These are phyloP conservation scores for Picea mariana DNA, from an alignment of 83 land plant genomes.

Conservation along the genomic window DNA sequence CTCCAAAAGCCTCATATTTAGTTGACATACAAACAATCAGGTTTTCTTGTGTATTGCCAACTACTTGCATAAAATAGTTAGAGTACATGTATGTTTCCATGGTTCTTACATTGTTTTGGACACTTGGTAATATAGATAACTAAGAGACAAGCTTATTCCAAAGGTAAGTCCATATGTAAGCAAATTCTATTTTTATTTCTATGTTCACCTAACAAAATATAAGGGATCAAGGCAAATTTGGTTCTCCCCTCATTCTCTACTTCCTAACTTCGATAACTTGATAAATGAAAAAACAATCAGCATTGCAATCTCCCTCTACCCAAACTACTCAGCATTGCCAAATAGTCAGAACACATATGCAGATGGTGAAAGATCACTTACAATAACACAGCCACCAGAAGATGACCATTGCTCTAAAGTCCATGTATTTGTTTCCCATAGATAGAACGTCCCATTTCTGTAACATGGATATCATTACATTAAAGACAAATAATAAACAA, in stretches of 20 bases:
- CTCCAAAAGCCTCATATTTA: no score
- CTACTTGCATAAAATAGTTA: no score
- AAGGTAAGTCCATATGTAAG: no score
- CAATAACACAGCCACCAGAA: conserved; percentile 64
- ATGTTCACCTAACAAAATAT: no score
- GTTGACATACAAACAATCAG: no score
- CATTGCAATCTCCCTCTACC: not conserved
- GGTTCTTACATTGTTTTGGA: no score
- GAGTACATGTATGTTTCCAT: no score
- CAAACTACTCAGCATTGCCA: not conserved
- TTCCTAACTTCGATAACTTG: not conserved
- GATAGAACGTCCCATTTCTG: conserved; percentile 90
- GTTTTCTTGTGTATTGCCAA: no score
- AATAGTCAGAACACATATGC: not conserved
- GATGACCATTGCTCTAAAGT: conserved; percentile 92
- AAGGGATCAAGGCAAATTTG: no score
- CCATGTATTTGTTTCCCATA: conserved; percentile 97
- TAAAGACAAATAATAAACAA: not conserved
- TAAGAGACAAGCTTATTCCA: no score
- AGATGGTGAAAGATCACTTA: conserved; percentile 12
- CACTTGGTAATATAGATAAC: no score
- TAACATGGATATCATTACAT: not conserved
- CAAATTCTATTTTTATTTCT: no score
- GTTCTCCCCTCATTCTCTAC: not conserved
- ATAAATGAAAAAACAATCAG: not conserved